Conservation (phyloP, 768 basidiomycete genomes). For the Austroboletus festivus region DNA sequence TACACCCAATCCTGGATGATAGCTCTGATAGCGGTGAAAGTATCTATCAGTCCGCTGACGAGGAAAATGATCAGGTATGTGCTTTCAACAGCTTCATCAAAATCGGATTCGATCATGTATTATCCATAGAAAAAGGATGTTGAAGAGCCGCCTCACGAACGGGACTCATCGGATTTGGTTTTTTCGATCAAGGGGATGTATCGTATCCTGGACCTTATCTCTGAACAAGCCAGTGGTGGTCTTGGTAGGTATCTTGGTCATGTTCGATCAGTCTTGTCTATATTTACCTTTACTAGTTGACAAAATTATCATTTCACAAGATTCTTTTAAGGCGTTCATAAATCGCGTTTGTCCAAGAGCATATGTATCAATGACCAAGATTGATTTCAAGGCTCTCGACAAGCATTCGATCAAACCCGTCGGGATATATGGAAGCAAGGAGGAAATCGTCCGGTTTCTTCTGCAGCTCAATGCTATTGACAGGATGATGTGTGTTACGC, state of each 20-base stretch:
- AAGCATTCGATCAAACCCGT: conserved; percentile 43
- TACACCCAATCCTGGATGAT: background rate
- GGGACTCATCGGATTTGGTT: conserved; percentile 20
- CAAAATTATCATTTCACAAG: conserved; percentile 59
- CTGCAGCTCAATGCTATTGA: conserved; percentile 35
- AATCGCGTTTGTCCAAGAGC: conserved; percentile 49
- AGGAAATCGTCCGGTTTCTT: conserved; percentile 48
- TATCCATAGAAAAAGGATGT: too few relatives aligned
- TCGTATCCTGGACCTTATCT: conserved; percentile 52
- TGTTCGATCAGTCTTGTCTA: background rate
- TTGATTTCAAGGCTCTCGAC: conserved; percentile 56
- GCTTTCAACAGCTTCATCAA: background rate
- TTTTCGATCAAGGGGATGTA: conserved; percentile 45
- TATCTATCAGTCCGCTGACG: conserved; percentile 14
- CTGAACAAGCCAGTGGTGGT: conserved; percentile 48
- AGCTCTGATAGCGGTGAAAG: conserved; percentile 11
- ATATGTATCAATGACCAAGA: conserved; percentile 50
- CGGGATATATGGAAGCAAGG: conserved; percentile 57
- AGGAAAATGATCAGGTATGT: conserved; percentile 14
- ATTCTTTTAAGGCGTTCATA: conserved; percentile 46
- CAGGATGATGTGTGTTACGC: conserved; percentile 36
- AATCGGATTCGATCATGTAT: too few relatives aligned
- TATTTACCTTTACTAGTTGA: conserved; percentile 45
- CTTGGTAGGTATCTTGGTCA: conserved; percentile 37
- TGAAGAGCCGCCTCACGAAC: conserved; percentile 4